These are phyloP conservation scores for Chondrostereum purpureum DNA, from an alignment of 1,284 basidiomycete genomes.

Conservation along the genomic window DNA sequence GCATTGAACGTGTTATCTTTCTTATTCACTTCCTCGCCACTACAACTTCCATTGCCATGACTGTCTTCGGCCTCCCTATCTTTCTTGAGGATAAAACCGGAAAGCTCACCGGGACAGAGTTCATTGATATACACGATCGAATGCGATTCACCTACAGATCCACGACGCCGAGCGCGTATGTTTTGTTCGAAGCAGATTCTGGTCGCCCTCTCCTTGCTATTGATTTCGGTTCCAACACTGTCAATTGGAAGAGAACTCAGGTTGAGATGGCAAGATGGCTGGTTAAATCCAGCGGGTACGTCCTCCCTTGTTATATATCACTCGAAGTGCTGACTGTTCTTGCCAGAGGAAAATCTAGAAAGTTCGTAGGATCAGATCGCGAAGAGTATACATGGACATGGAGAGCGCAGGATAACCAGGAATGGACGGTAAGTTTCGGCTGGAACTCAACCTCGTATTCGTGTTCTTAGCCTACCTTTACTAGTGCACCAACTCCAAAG, in stretches of 20 bases:
- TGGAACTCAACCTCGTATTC: not conserved
- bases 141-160: conserved; percentile 43
- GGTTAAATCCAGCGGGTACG: conserved; percentile 36
- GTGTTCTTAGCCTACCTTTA: conserved; percentile 2
- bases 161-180: conserved; percentile 40
- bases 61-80: conserved; percentile 46
- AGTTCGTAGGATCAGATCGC: conserved; percentile 50
- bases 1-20: too few relatives aligned
- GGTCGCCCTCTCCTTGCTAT: conserved; percentile 38
- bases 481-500: conserved; percentile 48
- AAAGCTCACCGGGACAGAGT: conserved; percentile 44
- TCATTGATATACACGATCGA: conserved; percentile 56
- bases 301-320: too few relatives aligned
- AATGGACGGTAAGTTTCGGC: conserved; percentile 49
- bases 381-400: conserved; percentile 54
- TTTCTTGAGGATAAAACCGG: conserved; percentile 61
- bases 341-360: conserved; percentile 35
- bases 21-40: too few relatives aligned
- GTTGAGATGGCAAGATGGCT: conserved; percentile 49
- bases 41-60: conserved; percentile 25
- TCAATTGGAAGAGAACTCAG: conserved; percentile 47
- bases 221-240: conserved; percentile 40
- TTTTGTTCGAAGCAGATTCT: conserved; percentile 39
- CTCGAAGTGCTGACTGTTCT: too few relatives aligned
- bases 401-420: conserved; percentile 37